Evolutionary conservation across 306 rosid species (phyloP), one percentile per base, ranked within the genome.

Genomic region (Aeschynomene evenia): DNA sequence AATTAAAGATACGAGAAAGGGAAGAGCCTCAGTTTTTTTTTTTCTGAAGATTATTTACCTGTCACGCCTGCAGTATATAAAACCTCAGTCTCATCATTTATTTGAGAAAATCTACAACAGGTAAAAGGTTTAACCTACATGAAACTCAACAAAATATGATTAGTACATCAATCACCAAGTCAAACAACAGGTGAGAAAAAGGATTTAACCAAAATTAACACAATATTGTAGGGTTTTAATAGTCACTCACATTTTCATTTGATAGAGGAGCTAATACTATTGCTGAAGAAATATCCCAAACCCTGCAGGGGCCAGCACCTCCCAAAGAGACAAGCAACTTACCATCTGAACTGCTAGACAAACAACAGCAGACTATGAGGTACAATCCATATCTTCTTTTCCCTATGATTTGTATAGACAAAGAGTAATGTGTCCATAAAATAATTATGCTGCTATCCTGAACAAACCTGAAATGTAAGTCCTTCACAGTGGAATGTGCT

Each of bases 381-480:
- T 54, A 67, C 43, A 63, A 52, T 54, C 46, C 77, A 71, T 68
- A 4, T 53, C 58, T 26, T 66, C 63, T 49, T 76, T 69, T 16
- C 37, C 37, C 71, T 15, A 51, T 15, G 20, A 73, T 21, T 51
- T 49, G 14, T 71, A 36, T 12, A 57, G 55, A 42, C 18, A 53
- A 59, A 75, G 46, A 52, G 66, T 59, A 55, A 68, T 46, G 64
- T 55, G 50, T 26, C 26, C 14, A 19, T 6, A 22, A 48, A 61
- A 45, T 66, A 37, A 48, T 42, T 23, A 43, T 57, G 62, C 63
- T 64, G 20, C 49, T 49, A 71, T 23, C 53, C 39, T 60, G 21
- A 72, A 58, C 84, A 65, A 64, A 91, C 99, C 99, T 94, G 88
- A 88, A 91, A 87, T 88, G 78, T 53, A 94, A 80, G 68, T 89